Base-by-base conservation (phyloP, 768 basidiomycete species). In the Pisolithus marmoratus region DNA sequence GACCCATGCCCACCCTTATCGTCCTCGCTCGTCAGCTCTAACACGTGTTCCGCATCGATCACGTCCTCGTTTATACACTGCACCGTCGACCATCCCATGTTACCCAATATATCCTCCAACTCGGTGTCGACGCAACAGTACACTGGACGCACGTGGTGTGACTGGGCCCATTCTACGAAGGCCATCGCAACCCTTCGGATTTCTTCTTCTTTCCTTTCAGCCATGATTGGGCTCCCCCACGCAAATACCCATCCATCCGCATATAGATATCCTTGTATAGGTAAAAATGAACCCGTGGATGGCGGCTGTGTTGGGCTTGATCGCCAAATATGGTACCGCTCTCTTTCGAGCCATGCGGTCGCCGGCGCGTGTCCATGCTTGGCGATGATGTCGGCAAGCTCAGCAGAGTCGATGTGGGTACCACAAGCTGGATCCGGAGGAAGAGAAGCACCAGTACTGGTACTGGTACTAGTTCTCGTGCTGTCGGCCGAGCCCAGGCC, bases 291-390 rank as follows among this genome's bases (percentile, higher is more conserved):
- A 76, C 49, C 69, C 63, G 6, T 54, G 51, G 38, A 61, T 42
- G 6, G 12, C 12, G 6, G 12, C 12, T 12, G 31, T 34, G 31
- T 9, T 12, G 31, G 56, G 53, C 0, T 54, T 1, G 70, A 69
- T 12, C 77, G 61, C 83, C 83, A 67, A 60, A 82, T 64, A 46
- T 65, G 62, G 63, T 74, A 76, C 62, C 81, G 64, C 63, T 77
- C 76, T 58, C 76, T 70, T 61, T 90, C 85, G 8, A 85, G 73
- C 84, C 84, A 88, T 8, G 84, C 79, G 0, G 84, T 88, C 38
- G 84, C 78, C 48, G 80, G 80, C 7, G 82, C 80, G 31, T 85
- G 84, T 17, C 85, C 84, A 56, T 87, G 80, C 47, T 74, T 71
- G 4, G 83, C 84, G 43, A 85, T 79, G 55, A 87, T 72, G 38